These are phyloP conservation scores for Guadua angustifolia DNA, from an alignment of 176 grass and related monocot genomes.

Conservation along the genomic window DNA sequence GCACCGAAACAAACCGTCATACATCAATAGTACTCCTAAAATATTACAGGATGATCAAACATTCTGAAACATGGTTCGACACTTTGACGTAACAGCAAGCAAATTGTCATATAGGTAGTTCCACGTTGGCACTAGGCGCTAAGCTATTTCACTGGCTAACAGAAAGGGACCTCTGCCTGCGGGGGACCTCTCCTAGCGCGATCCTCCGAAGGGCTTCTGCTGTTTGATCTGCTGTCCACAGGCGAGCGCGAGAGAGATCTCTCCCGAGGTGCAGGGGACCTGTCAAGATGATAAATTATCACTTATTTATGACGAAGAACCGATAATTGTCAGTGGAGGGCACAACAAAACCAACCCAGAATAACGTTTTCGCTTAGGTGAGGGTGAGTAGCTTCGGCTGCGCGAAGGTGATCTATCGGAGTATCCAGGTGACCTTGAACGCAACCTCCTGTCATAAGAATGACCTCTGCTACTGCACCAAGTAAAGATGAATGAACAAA, in stretches of 20 bases:
- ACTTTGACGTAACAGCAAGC: background rate
- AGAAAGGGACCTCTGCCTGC: constrained; percentile 34
- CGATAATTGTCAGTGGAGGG: background rate
- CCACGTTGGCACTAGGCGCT: background rate
- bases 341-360: constrained; percentile 38
- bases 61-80: background rate
- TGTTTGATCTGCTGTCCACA: constrained; percentile 51
- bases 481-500: background rate
- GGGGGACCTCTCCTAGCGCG: constrained; percentile 19
- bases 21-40: background rate
- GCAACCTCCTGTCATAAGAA: constrained; percentile 42
- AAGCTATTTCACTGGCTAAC: constrained; percentile 32
- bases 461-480: constrained; percentile 15
- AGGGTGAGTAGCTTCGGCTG: constrained; percentile 56
- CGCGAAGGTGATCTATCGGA: constrained; percentile 49
- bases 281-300: constrained; percentile 20
- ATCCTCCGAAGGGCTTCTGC: constrained; percentile 40
- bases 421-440: constrained; percentile 50
- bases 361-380: constrained; percentile 51
- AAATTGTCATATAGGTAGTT: background rate
- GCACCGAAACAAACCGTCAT: background rate
- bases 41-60: background rate
- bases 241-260: constrained; percentile 51
- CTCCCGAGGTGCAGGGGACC: constrained; percentile 50
- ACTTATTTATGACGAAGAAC: background rate